Base-by-base conservation (phyloP, 169 alveolate genomes). In the Plasmodium inui region DNA sequence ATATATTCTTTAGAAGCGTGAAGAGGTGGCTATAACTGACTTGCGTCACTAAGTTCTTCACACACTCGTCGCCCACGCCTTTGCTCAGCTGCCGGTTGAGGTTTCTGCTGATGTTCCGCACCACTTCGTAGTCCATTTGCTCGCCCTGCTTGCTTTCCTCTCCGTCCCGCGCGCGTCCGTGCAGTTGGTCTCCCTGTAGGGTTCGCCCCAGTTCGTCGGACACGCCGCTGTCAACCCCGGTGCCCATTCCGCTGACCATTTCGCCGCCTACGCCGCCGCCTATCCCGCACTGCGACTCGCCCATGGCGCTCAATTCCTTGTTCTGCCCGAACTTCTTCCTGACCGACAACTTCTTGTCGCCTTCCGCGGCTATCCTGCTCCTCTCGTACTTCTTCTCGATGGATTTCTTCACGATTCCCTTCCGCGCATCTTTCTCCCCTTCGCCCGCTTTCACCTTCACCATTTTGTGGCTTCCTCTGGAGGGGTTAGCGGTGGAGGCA, bases 61-160 rank as follows among this genome's bases (percentile, higher is more conserved):
- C 93, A 8, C 46, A 86, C 41, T 86, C 93, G 10, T 86, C 80
- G 3, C 93, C 93, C n/a, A 76, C 81, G 6, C 93, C 93, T 86
- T 71, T 74, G 70, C 93, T 86, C 67, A 86, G 80, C 2, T 86
- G 93, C n/a, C 81, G 55, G 44, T 86, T 86, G 34, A 86, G 28
- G 22, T 70, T 74, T 28, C 44, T 74, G 26, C 93, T 86, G 30
- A 86, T 86, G 30, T 53, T 76, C 57, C 81, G 53, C 2, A 86
- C 53, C 26, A 74, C 53, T 22, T 86, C 93, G 70, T 86, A 86
- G 17, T 86, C 57, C 22, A 86, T 34, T 72, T 74, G 78, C 19
- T 84, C 76, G 2, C 32, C 55, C 3, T 39, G 17, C 17, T 78
- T n/a, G 14, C 57, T 34, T 7, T 17, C 17, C 10, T 30, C 17